Evolutionary conservation across 371 early-diverging fungal genomes (phyloP).

Genomic region (Smittium culicis): DNA sequence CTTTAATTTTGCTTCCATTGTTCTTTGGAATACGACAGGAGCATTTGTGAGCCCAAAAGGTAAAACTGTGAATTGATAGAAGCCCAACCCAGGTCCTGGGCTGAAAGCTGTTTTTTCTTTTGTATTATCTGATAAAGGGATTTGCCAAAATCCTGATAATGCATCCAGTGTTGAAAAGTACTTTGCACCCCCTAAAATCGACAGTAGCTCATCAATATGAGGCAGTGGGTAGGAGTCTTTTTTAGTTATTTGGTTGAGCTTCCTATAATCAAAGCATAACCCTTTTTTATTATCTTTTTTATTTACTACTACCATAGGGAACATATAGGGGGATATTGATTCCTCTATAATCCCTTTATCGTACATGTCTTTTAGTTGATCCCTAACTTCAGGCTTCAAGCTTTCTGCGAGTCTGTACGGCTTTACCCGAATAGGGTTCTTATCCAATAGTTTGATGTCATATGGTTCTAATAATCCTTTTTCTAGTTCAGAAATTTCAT

Average conservation of each 20-base stretch:
- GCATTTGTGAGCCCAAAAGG: neutral
- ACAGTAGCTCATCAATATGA: slow-evolving; percentile 22
- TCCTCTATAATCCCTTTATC: neutral
- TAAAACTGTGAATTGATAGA: neutral
- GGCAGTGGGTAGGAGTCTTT: slow-evolving; percentile 33
- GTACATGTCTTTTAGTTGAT: neutral
- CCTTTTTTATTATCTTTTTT: slow-evolving; percentile 31
- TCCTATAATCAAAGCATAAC: slow-evolving; percentile 36
- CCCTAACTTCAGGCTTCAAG: neutral
- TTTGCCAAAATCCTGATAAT: slow-evolving; percentile 16
- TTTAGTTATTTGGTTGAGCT: slow-evolving; percentile 33
- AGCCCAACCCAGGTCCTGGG: neutral
- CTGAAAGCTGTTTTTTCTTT: slow-evolving; percentile 21
- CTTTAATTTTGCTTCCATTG: neutral
- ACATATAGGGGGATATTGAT: slow-evolving; percentile 18
- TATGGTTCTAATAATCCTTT: neutral
- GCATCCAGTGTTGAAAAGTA: slow-evolving; percentile 25
- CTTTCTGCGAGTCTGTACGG: neutral
- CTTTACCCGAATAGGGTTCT: neutral
- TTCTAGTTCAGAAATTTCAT: neutral
- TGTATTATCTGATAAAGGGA: slow-evolving; percentile 6
- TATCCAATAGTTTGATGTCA: neutral
- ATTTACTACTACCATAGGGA: slow-evolving; percentile 29
- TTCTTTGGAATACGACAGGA: neutral
- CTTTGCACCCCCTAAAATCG: slow-evolving; percentile 13